Evolutionary conservation across 352 stramenopile species (phyloP), one percentile per base, ranked within the genome.

Genomic region (Thraustochytrium sp.): DNA sequence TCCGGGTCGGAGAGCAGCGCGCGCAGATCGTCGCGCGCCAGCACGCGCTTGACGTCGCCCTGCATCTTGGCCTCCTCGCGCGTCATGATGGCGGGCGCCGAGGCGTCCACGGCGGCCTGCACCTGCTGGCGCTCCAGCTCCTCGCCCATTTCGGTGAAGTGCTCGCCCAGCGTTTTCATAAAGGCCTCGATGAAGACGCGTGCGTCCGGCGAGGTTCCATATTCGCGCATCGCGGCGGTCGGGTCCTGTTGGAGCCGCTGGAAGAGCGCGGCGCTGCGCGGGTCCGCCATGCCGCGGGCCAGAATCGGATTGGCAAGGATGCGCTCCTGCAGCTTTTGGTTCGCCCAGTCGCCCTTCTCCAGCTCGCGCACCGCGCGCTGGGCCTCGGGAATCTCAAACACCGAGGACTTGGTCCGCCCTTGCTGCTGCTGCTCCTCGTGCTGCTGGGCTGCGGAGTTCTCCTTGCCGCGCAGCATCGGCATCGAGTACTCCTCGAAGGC

Each of bases 401-500:
- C 8, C n/a, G 26, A 23, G 23, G 38, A 36, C 36, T 46, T 54
- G 42, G 8, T 74, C 8, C 48, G 65, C 48, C 16, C n/a, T 21
- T 1, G 5, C 54, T 37, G n/a, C 59, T 49, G 16, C 40, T 9
- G 59, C 9, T 49, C 46, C 29, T 55, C 48, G 5, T 63, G 18
- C 36, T 49, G 11, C 4, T 75, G 3, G 23, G 38, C 38, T 13
- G 23, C 13, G 68, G 11, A 29, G 21, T 68, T 80, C 53, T 80
- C 49, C 68, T 80, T 80, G 13, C 29, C 38, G 21, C 18, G 8
- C 5, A 26, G 76, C 13, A 64, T 34, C 23, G 68, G 68, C 68
- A 80, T 80, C 5, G 42, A 16, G 68, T 80, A 80, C 21, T 75
- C 34, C n/a, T 80, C 68, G 68, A 75, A 80, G 18, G 48, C 68